Evolutionary conservation across 83 land plant genomes (phyloP).

Genomic region (Picea abies): DNA sequence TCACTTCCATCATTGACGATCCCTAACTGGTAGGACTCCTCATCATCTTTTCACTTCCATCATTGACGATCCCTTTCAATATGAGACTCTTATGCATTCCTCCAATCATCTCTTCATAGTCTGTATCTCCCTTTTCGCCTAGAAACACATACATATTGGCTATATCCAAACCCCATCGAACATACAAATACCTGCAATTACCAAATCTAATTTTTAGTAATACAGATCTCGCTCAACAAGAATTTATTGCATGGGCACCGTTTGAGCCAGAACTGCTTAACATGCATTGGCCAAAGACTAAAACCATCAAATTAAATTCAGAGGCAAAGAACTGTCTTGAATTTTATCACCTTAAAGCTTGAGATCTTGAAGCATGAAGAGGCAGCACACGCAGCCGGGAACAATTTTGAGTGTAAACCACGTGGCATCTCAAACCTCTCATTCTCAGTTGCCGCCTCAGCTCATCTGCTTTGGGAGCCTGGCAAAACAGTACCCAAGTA

Average conservation of each 20-base stretch:
- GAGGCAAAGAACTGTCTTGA: not conserved
- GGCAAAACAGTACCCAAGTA: slow-evolving; percentile 3
- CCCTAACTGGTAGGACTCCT: slow-evolving; percentile 45
- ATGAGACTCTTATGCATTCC: slow-evolving; percentile 73
- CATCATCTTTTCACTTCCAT: slow-evolving; percentile 58
- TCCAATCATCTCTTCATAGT: slow-evolving; percentile 62
- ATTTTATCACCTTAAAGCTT: slow-evolving; percentile 61
- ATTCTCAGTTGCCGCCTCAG: slow-evolving; percentile 51
- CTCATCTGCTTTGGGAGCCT: slow-evolving; percentile 61
- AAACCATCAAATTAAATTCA: not conserved
- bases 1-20: slow-evolving; percentile 55
- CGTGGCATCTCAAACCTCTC: slow-evolving; percentile 69
- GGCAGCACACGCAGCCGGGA: slow-evolving; percentile 68
- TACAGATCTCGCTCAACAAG: not conserved
- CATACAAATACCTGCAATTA: slow-evolving; percentile 67
- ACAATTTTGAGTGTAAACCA: slow-evolving; percentile 48
- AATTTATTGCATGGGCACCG: not conserved
- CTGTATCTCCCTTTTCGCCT: slow-evolving; percentile 87
- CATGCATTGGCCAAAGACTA: not conserved
- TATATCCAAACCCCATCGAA: slow-evolving; percentile 72
- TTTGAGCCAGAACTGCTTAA: not conserved
- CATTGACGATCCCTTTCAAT: slow-evolving; percentile 39
- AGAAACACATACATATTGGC: slow-evolving; percentile 66
- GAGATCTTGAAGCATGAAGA: slow-evolving; percentile 69
- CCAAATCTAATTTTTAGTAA: not conserved